A percentile compares a stretch with the other conserved stretches of the same genome.
Evolutionary conservation across 768 basidiomycete species (phyloP).

Genomic region (Podaxis sp.): DNA sequence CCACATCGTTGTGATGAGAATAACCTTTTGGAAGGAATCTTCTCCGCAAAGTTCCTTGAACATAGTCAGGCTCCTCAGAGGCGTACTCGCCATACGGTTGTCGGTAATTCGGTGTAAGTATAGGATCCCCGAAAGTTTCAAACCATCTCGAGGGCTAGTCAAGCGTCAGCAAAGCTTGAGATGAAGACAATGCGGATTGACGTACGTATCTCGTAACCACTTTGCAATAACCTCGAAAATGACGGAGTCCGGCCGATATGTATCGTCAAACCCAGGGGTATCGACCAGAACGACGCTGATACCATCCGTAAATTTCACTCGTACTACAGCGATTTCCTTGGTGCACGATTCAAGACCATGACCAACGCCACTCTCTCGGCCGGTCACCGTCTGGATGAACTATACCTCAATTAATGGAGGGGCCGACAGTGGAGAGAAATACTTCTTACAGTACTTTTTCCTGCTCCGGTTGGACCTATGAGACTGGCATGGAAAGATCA

Average conservation of each 20-base stretch:
- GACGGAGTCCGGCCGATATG: constrained; percentile 13
- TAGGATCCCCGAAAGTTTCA: constrained; percentile 15
- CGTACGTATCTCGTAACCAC: constrained; percentile 5
- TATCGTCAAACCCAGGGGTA: constrained; percentile 18
- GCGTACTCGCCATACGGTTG: constrained; percentile 11
- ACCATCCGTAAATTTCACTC: neutral
- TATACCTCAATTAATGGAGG: neutral
- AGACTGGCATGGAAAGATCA: neutral
- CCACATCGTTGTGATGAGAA: constrained; percentile 17
- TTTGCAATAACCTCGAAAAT: constrained; percentile 15
- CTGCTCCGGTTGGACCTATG: constrained; percentile 12
- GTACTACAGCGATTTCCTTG: neutral
- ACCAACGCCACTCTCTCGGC: neutral
- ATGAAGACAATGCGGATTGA: neutral
- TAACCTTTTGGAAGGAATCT: constrained; percentile 4
- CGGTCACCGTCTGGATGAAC: neutral
- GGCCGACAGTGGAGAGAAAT: neutral
- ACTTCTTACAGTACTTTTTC: constrained; percentile 11
- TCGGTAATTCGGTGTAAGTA: constrained; percentile 16
- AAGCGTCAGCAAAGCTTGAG: no score
- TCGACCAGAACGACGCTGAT: constrained; percentile 12
- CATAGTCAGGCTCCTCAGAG: constrained; percentile 13
- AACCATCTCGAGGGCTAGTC: neutral
- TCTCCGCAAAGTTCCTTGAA: constrained; percentile 14
- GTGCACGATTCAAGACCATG: constrained; percentile 11